Evolutionary conservation across 2,329 filamentous ascomycete genomes (phyloP), one percentile per base, ranked within the genome.

Genomic region (Pyricularia sp.): DNA sequence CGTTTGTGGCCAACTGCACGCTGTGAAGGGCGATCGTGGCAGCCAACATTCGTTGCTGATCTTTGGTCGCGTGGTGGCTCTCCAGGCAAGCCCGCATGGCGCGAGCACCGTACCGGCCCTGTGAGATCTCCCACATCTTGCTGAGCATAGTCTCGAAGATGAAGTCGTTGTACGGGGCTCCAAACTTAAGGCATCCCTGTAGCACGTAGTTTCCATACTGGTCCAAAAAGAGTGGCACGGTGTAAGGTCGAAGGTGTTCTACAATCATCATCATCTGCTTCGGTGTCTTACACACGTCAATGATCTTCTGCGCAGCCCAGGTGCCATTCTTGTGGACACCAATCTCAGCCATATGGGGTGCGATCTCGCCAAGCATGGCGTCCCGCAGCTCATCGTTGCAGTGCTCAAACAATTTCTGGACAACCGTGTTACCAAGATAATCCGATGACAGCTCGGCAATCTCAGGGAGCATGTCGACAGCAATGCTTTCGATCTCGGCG

Each of bases 231-330:
- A 98, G 85, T 2, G 93, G 92, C 65, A 97, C 88, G 0, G 92
- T 93, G 80, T 96, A 97, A 0, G 93, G 90, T 3, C 90, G 90
- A 33, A 98, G 84, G 72, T 92, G 86, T 71, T 97, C 89, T 31
- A 95, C 91, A 75, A 99, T 94, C 81, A 93, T 82, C 65, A 84
- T 81, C 89, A 95, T 94, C 80, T 98, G 94, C 59, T 84, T 82
- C 6, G 91, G 88, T 0, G 91, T 93, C 80, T 95, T 93, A 78
- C 93, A 94, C 7, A 97, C 93, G 75, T 98, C 94, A 73, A 99
- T 98, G 75, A 99, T 98, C 85, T 98, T 99, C 81, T 99, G 95
- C 0, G 95, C 95, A 68, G 95, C 95, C 95, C 95, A 99, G 0
- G 95, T 99, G 71, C 95, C 95, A 75, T 99, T 99, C 86, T 99